Conservation (phyloP, 805 yeast species). For the Hanseniaspora clermontiae region DNA sequence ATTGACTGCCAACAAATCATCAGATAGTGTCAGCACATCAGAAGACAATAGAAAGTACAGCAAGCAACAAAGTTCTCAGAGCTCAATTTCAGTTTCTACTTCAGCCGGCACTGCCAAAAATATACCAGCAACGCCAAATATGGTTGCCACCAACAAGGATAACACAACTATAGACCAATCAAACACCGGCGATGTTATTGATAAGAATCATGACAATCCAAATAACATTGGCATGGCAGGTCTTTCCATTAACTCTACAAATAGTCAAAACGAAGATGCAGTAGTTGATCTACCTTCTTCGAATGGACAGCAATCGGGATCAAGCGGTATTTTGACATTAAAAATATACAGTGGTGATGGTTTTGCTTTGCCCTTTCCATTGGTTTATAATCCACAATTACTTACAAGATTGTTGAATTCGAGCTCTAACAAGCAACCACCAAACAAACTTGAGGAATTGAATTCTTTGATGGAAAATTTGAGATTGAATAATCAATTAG, state of each 20-base stretch:
- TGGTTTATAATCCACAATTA: conserved; percentile 51
- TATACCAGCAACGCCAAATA: no score
- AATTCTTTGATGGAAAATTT: conserved; percentile 12
- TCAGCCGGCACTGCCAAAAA: background rate
- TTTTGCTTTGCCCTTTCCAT: conserved; percentile 56
- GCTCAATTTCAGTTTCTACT: background rate
- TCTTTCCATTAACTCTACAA: background rate
- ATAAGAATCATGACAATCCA: background rate
- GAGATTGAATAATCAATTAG: conserved; percentile 15
- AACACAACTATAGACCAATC: background rate
- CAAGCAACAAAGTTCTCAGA: background rate
- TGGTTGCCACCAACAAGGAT: background rate
- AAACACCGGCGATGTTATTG: background rate
- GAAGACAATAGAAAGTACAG: background rate
- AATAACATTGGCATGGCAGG: background rate
- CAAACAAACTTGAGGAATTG: conserved; percentile 22
- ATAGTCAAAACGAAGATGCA: background rate
- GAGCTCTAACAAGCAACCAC: conserved; percentile 7
- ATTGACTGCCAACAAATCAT: background rate
- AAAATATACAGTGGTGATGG: conserved; percentile 61
- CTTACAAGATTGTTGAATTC: conserved; percentile 54
- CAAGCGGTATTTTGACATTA: conserved; percentile 57
- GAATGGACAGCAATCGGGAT: conserved; percentile 7
- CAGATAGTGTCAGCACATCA: background rate
- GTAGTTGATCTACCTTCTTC: background rate